Conservation (phyloP, 139 green algal species). For the Axilococcus clingmanii region DNA sequence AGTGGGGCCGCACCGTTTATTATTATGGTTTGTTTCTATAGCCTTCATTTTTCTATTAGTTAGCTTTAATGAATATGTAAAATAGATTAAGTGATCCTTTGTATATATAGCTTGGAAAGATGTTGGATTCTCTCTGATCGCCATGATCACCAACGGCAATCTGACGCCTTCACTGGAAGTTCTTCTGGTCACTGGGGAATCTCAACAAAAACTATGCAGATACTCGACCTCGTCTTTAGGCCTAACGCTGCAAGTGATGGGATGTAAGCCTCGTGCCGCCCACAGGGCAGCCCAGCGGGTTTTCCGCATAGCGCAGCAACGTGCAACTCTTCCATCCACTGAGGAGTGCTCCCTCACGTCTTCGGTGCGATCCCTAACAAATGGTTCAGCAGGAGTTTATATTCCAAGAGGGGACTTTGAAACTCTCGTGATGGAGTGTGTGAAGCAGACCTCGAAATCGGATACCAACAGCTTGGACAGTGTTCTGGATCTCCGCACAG, state of each 20-base stretch:
- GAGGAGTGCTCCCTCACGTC: conserved; percentile 4
- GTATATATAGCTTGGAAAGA: no score
- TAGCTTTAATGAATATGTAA: no score
- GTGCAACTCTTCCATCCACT: conserved; percentile 4
- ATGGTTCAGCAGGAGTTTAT: conserved; percentile 5
- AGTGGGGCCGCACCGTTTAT: neutral
- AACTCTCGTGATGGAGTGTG: conserved; percentile 21
- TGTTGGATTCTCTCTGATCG: no score
- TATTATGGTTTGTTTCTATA: conserved; percentile 1
- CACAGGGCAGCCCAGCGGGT: conserved; percentile 38
- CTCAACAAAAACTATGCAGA: no score
- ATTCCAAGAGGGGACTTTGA: conserved; percentile 22
- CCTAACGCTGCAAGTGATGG: conserved; percentile 68
- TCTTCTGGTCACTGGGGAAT: no score
- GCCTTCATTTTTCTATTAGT: no score
- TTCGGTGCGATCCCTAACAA: neutral
- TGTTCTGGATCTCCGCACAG: conserved; percentile 1
- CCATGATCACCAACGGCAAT: no score
- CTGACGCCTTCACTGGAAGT: no score
- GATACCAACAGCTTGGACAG: neutral
- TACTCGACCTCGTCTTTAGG: no score
- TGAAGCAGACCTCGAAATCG: conserved; percentile 2
- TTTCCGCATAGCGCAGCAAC: conserved; percentile 27
- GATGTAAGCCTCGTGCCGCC: conserved; percentile 64
- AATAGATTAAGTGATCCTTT: no score